Conservation (phyloP, 345 rosid species). For the Brassica nigra region DNA sequence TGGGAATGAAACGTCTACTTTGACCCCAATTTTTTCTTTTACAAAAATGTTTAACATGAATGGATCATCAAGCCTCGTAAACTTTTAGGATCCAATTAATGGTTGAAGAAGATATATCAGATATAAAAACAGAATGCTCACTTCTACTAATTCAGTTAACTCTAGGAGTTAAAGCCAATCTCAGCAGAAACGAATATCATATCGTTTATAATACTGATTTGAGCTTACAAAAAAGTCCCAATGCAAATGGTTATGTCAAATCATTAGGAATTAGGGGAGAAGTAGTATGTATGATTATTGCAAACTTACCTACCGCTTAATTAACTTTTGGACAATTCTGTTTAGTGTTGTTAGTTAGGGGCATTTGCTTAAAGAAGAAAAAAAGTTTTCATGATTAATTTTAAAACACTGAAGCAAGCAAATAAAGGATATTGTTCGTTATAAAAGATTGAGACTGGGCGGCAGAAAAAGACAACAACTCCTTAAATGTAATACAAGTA, state of each 20-base stretch:
- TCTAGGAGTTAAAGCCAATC: no score
- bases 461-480: neutral
- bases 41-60: no score
- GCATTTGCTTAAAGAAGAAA: conserved; percentile 31
- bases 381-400: neutral
- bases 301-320: conserved; percentile 6
- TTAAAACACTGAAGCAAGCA: no score
- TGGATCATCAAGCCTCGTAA: neutral
- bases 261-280: neutral
- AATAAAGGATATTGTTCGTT: neutral
- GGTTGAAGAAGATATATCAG: no score
- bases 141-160: no score
- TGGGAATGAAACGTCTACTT: no score
- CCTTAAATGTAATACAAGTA: neutral
- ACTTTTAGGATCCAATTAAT: no score
- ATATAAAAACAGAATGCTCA: no score
- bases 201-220: no score
- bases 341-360: conserved; percentile 16
- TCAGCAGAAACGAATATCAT: no score
- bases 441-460: neutral
- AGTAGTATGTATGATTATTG: neutral
- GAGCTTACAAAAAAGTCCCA: neutral
- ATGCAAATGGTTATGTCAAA: neutral
- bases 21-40: neutral
- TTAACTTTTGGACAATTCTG: neutral